phyloP scores from a whole-genome alignment of 345 rosid genomes.

The Eucalyptus guilfoylei region DNA sequence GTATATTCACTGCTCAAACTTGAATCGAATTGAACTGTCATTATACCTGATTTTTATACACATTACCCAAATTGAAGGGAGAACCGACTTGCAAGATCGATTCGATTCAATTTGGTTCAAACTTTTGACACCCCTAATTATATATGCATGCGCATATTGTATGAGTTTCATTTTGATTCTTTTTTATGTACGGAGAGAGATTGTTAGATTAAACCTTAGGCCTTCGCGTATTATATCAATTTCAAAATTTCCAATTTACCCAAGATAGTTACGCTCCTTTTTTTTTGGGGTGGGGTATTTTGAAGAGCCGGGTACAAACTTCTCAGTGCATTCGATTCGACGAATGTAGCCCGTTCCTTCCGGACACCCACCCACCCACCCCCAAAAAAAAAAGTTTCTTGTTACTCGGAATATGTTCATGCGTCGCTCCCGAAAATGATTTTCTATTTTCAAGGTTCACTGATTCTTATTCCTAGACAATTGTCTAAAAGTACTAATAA shows the following conservation, averaged over 20 bases:
- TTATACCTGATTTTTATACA: background rate
- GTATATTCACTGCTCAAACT: background rate
- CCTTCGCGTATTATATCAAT: background rate
- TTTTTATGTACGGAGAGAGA: background rate
- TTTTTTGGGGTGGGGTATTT: too few species aligned
- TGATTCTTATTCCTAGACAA: background rate
- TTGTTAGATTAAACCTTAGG: background rate
- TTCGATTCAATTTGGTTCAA: accelerated
- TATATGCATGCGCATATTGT: background rate
- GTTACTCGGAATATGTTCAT: too few species aligned
- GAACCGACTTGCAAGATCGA: accelerated
- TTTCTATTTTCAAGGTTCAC: background rate
- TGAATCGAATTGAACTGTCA: accelerated
- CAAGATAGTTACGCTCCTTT: background rate
- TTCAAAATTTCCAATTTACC: background rate
- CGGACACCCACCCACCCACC: too few species aligned
- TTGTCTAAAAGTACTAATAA: background rate
- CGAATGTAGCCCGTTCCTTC: too few species aligned
- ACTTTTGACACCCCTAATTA: background rate
- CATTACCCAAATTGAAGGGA: accelerated
- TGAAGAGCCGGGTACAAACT: too few species aligned
- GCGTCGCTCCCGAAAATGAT: background rate
- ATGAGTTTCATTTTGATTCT: background rate
- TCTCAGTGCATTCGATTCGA: too few species aligned
- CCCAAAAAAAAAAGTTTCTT: too few species aligned